phyloP scores from a whole-genome alignment of 2,329 filamentous ascomycete species.

The Monilinia vaccinii-corymbosi region DNA sequence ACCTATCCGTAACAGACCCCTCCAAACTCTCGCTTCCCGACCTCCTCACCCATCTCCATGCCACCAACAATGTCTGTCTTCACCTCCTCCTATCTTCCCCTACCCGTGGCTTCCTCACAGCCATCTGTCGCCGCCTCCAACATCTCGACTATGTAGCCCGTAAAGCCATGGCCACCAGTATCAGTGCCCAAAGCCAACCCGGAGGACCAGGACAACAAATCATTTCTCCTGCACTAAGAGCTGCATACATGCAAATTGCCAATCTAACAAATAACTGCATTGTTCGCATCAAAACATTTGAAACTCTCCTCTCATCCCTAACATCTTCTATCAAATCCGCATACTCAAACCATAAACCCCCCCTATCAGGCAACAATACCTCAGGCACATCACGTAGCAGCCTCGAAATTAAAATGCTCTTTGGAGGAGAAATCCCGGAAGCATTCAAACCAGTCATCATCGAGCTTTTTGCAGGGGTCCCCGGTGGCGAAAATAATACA shows the following conservation, averaged over 20 bases:
- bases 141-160: constrained; percentile 40
- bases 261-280: constrained; percentile 24
- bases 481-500: neutral
- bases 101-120: constrained; percentile 62
- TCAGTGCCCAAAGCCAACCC: constrained; percentile 1
- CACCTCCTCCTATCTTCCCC: constrained; percentile 64
- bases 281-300: constrained; percentile 26
- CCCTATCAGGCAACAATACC: constrained; percentile 14
- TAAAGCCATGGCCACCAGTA: constrained; percentile 22
- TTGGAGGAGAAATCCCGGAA: constrained; percentile 26
- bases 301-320: constrained; percentile 25
- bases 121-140: constrained; percentile 54
- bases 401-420: constrained; percentile 28
- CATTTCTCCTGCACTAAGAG: constrained; percentile 22
- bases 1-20: constrained; percentile 37
- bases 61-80: constrained; percentile 47
- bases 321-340: constrained; percentile 22
- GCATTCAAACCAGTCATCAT: constrained; percentile 28
- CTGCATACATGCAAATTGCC: constrained; percentile 27
- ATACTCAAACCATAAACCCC: constrained; percentile 18
- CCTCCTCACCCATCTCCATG: constrained; percentile 42
- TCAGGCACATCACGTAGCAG: constrained; percentile 23
- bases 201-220: constrained; percentile 7
- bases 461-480: constrained; percentile 24
- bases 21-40: constrained; percentile 38